These are phyloP conservation scores for Fusarium robinianum DNA, from an alignment of 2,329 filamentous ascomycete genomes.

Conservation along the genomic window DNA sequence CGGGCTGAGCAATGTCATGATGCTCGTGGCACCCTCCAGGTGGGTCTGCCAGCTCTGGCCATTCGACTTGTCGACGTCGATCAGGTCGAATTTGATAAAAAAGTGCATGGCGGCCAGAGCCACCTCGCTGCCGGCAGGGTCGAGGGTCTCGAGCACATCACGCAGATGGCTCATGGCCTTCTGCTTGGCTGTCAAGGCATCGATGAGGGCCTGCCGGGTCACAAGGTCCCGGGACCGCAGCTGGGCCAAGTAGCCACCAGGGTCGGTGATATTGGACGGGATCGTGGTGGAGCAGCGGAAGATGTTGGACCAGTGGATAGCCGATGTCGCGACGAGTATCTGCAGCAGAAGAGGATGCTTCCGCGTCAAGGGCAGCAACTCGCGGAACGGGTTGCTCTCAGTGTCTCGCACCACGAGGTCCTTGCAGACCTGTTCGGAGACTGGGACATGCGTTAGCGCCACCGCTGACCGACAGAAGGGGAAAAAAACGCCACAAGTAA, in stretches of 20 bases:
- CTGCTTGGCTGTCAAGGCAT: slow-evolving; percentile 53
- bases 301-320: slow-evolving; percentile 54
- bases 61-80: slow-evolving; percentile 50
- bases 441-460: slow-evolving; percentile 40
- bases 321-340: slow-evolving; percentile 55
- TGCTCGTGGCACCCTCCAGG: slow-evolving; percentile 50
- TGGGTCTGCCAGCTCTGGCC: slow-evolving; percentile 52
- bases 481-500: slow-evolving; percentile 15
- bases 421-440: slow-evolving; percentile 55
- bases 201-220: slow-evolving; percentile 48
- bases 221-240: slow-evolving; percentile 46
- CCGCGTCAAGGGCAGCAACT: slow-evolving; percentile 53
- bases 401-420: slow-evolving; percentile 57
- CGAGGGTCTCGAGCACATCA: slow-evolving; percentile 45
- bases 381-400: slow-evolving; percentile 53
- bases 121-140: slow-evolving; percentile 50
- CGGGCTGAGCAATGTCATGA: slow-evolving; percentile 45
- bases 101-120: slow-evolving; percentile 55
- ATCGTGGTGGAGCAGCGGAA: slow-evolving; percentile 43
- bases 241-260: slow-evolving; percentile 44
- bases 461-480: slow-evolving; percentile 7
- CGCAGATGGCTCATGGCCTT: slow-evolving; percentile 51
- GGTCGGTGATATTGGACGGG: slow-evolving; percentile 40
- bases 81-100: slow-evolving; percentile 57
- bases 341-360: slow-evolving; percentile 52